A percentile compares a stretch with the other conserved stretches of the same genome.
phyloP scores from a whole-genome alignment of 306 rosid genomes.

The Vicia faba region DNA sequence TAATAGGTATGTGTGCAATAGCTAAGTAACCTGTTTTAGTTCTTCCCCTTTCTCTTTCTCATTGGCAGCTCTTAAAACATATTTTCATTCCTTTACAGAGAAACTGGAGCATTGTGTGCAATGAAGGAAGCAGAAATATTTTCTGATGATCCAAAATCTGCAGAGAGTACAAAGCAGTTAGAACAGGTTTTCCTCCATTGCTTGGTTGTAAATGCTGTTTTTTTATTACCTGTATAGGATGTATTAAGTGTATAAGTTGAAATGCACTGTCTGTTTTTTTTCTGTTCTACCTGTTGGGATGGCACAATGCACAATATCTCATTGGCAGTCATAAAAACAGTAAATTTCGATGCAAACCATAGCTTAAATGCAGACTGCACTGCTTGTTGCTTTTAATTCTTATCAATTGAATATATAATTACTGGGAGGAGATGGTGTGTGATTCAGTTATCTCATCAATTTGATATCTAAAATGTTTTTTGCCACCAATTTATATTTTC shows the following conservation, averaged over 20 bases:
- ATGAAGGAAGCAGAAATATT: slow-evolving; percentile 94
- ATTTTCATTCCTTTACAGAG: slow-evolving; percentile 44
- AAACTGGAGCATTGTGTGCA: slow-evolving; percentile 97
- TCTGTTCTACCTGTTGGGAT: slow-evolving; percentile 1
- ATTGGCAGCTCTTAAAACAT: slow-evolving; percentile 23
- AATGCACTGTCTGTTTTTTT: background rate
- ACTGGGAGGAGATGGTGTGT: too few relatives aligned
- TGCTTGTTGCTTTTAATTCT: background rate
- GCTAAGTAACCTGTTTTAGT: slow-evolving; percentile 11
- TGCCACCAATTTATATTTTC: slow-evolving; percentile 1
- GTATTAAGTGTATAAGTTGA: background rate
- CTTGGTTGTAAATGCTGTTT: slow-evolving; percentile 1
- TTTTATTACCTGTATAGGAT: slow-evolving; percentile 9
- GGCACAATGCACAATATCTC: slow-evolving; percentile 13
- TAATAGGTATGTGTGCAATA: slow-evolving; percentile 58
- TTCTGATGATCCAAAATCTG: slow-evolving; percentile 90
- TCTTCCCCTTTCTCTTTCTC: slow-evolving; percentile 36
- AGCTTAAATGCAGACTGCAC: slow-evolving; percentile 14
- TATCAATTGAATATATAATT: too few relatives aligned
- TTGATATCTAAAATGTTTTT: slow-evolving; percentile 17
- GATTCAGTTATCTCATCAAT: too few relatives aligned
- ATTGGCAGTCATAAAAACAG: slow-evolving; percentile 7
- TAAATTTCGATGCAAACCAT: slow-evolving; percentile 1
- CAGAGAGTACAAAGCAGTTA: slow-evolving; percentile 86
- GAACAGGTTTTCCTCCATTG: slow-evolving; percentile 69